phyloP scores from a whole-genome alignment of 768 basidiomycete genomes.

The Gloeopeniophorella convolvens region DNA sequence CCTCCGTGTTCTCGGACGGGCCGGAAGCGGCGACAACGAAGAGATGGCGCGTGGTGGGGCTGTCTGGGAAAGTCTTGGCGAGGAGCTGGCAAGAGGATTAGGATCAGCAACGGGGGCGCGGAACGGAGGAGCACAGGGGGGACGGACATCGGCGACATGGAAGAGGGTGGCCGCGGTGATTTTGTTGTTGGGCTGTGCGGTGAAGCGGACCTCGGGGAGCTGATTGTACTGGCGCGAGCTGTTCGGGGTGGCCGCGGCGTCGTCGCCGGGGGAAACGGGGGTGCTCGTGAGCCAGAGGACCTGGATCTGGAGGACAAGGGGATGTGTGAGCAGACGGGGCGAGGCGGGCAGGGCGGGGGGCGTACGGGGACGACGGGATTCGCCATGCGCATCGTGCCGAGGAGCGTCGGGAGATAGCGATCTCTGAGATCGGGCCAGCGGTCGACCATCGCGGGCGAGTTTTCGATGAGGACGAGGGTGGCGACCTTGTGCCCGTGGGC shows the following conservation, averaged over 20 bases:
- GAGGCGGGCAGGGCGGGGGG: not conserved
- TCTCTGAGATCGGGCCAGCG: constrained; percentile 23
- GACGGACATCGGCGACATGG: constrained; percentile 15
- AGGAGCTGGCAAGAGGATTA: constrained; percentile 14
- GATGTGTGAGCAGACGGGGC: not conserved
- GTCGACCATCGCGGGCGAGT: constrained; percentile 17
- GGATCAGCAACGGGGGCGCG: constrained; percentile 2
- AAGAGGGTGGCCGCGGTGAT: constrained; percentile 18
- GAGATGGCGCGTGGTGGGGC: constrained; percentile 19
- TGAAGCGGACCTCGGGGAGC: constrained; percentile 20
- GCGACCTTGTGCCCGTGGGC: constrained; percentile 16
- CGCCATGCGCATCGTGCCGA: constrained; percentile 19
- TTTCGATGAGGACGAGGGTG: constrained; percentile 21
- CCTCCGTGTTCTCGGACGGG: constrained; percentile 14
- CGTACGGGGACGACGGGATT: constrained; percentile 21
- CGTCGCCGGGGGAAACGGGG: constrained; percentile 14
- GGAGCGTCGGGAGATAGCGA: constrained; percentile 22
- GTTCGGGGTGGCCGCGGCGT: constrained; percentile 12
- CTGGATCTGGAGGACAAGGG: constrained; percentile 12
- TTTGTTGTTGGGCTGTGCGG: constrained; percentile 14
- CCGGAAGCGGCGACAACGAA: constrained; percentile 20
- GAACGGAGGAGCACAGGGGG: not conserved
- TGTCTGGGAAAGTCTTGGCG: constrained; percentile 3
- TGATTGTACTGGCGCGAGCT: constrained; percentile 15
- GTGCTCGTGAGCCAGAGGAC: constrained; percentile 16